Evolutionary conservation across 148 eudicot species (phyloP), one percentile per base, ranked within the genome.

Genomic region (Limonium bicolor): DNA sequence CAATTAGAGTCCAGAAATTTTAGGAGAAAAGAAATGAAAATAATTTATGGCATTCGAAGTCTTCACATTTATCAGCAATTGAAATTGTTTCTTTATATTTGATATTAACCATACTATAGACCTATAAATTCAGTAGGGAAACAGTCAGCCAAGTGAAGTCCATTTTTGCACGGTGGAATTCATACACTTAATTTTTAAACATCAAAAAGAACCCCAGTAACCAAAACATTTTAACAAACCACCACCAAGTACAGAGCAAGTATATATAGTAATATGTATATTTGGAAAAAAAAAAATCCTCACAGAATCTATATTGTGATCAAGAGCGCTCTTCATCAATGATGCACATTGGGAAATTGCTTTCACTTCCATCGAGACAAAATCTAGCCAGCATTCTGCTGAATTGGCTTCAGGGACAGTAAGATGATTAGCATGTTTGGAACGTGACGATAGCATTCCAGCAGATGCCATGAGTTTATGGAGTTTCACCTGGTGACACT

Each of bases 271-370:
- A 10, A 16, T 11, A 27, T 49, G 29, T 41, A 41, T 7, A 25
- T 40, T 55, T 15, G 34, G 5, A 60, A 36, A 56, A 64, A 34
- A 60, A 63, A 33, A 28, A 27, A 20, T 20, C 66, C 96, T 66
- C 67, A 85, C 99, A 42, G 59, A 60, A 62, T 67, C 66, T 65
- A 58, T 62, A 54, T 44, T 30, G 34, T 64, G 70, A 58, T 59
- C 74, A 27, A 65, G 52, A 27, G 50, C 65, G 59, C 62, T 71
- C 80, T 73, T 90, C 71, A 81, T 61, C 34, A 47, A 61, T 35
- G 88, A 76, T 24, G 76, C 77, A 63, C 71, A 76, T 60, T 54
- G 71, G 43, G 99, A 85, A 57, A 90, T 78, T 40, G 81, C 71
- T 60, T 72, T 85, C 50, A 90, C 85, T 70, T 85, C 94, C 51